Evolutionary conservation across 1,284 basidiomycete species (phyloP).

Genomic region (Ganoderma sinense): DNA sequence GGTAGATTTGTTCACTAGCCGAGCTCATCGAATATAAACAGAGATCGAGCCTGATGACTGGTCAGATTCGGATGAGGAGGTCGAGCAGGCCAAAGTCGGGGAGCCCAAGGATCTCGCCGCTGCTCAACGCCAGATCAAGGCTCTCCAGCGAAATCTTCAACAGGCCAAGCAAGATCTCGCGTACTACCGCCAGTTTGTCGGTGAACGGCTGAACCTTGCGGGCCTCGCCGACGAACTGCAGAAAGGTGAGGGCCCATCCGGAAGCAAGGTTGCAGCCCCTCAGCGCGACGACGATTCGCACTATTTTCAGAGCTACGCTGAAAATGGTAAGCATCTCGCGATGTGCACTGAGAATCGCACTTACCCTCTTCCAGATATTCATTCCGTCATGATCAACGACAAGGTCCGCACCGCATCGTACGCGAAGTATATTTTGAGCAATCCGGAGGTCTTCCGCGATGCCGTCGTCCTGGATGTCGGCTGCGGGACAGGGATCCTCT

Average conservation of each 20-base stretch:
- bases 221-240: slow-evolving; percentile 51
- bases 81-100: slow-evolving; percentile 20
- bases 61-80: slow-evolving; percentile 74
- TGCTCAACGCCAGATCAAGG: slow-evolving; percentile 54
- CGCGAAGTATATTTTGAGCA: slow-evolving; percentile 90
- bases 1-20: background rate
- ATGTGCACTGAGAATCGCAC: background rate
- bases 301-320: slow-evolving; percentile 95
- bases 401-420: slow-evolving; percentile 94
- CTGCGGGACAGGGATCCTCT: slow-evolving; percentile 93
- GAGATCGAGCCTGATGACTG: slow-evolving; percentile 74
- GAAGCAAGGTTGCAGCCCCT: slow-evolving; percentile 37
- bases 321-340: slow-evolving; percentile 71
- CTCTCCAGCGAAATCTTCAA: slow-evolving; percentile 61
- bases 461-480: slow-evolving; percentile 95
- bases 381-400: slow-evolving; percentile 85
- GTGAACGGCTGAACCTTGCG: slow-evolving; percentile 55
- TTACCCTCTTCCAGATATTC: slow-evolving; percentile 62
- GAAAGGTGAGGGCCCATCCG: slow-evolving; percentile 44
- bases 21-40: slow-evolving; percentile 36
- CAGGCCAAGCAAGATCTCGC: slow-evolving; percentile 59
- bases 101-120: slow-evolving; percentile 40
- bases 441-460: slow-evolving; percentile 83
- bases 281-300: slow-evolving; percentile 87
- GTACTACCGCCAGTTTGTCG: slow-evolving; percentile 67